phyloP scores from a whole-genome alignment of 1,139 yeast genomes.

The Ogataea hybrid region DNA sequence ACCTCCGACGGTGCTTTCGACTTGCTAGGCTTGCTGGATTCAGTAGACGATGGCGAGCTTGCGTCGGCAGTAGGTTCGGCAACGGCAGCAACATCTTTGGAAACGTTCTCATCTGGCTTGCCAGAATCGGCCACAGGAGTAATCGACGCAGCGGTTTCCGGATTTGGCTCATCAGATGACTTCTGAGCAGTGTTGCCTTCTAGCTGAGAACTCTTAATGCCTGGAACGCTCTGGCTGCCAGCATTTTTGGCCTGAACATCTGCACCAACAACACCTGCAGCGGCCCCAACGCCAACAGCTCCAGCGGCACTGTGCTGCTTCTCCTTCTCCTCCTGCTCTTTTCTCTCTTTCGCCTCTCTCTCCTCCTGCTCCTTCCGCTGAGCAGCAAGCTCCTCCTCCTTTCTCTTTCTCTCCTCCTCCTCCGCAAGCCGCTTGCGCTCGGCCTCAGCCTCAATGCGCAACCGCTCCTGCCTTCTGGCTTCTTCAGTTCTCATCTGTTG shows the following conservation, averaged over 20 bases:
- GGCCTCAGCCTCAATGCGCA: constrained; percentile 41
- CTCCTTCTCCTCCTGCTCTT: not conserved
- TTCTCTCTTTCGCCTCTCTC: constrained; percentile 8
- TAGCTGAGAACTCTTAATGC: not conserved
- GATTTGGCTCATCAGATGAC: too few species aligned
- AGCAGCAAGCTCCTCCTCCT: constrained; percentile 16
- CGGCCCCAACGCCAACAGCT: not conserved
- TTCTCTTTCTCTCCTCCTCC: constrained; percentile 10
- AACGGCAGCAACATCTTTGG: not conserved
- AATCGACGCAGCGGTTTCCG: too few species aligned
- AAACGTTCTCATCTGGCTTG: not conserved
- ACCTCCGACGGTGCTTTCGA: not conserved
- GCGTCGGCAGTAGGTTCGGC: not conserved
- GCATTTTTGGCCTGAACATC: not conserved
- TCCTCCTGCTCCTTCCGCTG: constrained; percentile 18
- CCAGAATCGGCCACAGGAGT: too few species aligned
- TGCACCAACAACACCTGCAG: not conserved
- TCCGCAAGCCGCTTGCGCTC: constrained; percentile 41
- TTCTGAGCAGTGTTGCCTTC: too few species aligned
- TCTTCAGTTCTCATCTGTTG: constrained; percentile 42
- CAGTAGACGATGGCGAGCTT: not conserved
- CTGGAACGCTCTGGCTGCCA: not conserved
- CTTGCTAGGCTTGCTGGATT: not conserved
- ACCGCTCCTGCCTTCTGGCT: constrained; percentile 47
- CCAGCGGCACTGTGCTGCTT: not conserved